These are phyloP conservation scores for Ceratocystis huliohia DNA, from an alignment of 2,329 filamentous ascomycete genomes.

Conservation along the genomic window DNA sequence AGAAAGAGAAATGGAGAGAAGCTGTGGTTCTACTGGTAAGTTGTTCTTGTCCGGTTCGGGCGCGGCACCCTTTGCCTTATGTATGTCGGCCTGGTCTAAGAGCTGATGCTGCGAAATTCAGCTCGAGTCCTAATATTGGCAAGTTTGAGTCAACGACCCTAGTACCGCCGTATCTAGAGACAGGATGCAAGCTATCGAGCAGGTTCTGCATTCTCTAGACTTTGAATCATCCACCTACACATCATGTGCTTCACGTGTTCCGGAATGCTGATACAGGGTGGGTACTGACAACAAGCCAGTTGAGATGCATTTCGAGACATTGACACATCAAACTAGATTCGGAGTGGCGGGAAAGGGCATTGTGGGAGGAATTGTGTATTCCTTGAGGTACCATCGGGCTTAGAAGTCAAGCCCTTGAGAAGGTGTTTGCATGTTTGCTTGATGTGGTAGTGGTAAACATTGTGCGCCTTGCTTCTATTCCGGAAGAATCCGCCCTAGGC, in stretches of 20 bases:
- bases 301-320: background rate
- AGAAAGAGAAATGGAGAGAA: background rate
- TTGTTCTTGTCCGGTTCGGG: rapidly evolving
- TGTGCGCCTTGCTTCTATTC: background rate
- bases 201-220: background rate
- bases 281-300: background rate
- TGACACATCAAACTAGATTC: background rate
- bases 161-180: background rate
- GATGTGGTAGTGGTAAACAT: background rate
- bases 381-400: background rate
- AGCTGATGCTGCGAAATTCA: no score
- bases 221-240: background rate
- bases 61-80: constrained; percentile 5
- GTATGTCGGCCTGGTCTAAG: background rate
- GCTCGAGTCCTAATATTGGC: no score
- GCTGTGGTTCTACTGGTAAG: background rate
- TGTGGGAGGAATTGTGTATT: background rate
- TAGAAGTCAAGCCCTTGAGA: background rate
- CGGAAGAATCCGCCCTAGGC: background rate
- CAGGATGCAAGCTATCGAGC: background rate
- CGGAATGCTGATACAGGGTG: background rate
- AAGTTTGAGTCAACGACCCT: background rate
- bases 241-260: background rate
- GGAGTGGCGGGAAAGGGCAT: background rate
- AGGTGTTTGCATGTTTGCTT: no score